Evolutionary conservation across 495 filamentous ascomycete species (phyloP).

Genomic region (Penicillium paxilli): DNA sequence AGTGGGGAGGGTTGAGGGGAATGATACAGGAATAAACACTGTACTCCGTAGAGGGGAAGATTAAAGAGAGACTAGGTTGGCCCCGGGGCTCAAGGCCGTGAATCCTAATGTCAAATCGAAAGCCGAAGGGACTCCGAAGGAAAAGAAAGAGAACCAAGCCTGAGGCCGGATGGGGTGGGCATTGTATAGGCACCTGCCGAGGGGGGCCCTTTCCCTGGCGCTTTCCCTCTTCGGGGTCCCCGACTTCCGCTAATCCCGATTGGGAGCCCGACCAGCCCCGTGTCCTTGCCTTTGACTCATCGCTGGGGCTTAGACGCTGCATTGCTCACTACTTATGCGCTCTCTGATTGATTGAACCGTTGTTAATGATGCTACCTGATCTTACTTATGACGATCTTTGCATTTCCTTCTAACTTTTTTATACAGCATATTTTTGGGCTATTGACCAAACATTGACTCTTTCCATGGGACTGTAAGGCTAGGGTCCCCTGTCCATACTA

Average conservation of each 20-base stretch:
- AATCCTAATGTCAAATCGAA: constrained; percentile 6
- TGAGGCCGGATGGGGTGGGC: constrained; percentile 19
- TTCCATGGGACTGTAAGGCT: background rate
- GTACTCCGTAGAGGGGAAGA: constrained; percentile 2
- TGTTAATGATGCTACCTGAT: background rate
- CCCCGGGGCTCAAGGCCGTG: constrained; percentile 3
- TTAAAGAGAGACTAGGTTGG: constrained; percentile 10
- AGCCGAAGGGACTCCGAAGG: constrained; percentile 1
- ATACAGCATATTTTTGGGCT: background rate
- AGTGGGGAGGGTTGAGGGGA: background rate
- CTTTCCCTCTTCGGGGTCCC: constrained; percentile 30
- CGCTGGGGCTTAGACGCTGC: background rate
- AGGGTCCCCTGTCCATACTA: too few relatives aligned
- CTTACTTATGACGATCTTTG: background rate
- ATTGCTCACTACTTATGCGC: too few relatives aligned
- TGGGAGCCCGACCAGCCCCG: constrained; percentile 33
- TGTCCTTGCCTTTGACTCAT: background rate
- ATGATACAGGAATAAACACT: background rate
- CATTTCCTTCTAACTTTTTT: background rate
- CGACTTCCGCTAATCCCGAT: constrained; percentile 33
- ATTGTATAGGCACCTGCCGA: background rate
- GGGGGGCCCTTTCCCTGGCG: too few relatives aligned
- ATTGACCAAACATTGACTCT: background rate
- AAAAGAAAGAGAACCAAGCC: constrained; percentile 18
- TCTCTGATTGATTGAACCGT: background rate